Conservation (phyloP, 495 filamentous ascomycete species). For the Aspergillus wentii region DNA sequence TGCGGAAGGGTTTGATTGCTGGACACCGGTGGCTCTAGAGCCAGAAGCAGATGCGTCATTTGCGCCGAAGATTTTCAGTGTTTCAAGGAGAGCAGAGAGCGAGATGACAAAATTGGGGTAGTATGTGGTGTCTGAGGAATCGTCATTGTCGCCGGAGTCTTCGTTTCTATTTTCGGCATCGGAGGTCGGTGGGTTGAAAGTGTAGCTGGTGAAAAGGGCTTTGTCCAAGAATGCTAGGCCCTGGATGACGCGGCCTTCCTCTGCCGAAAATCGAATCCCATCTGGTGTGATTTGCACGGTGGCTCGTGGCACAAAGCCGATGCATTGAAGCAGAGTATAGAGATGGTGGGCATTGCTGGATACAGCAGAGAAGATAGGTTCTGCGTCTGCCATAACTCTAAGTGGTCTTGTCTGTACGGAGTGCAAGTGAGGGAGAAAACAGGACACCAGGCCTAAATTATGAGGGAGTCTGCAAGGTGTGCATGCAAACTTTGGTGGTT, state of each 20-base stretch:
- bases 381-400: constrained; percentile 20
- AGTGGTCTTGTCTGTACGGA: constrained; percentile 6
- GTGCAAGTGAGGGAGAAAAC: constrained; percentile 8
- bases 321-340: constrained; percentile 83
- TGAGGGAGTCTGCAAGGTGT: constrained; percentile 7
- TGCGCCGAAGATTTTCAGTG: constrained; percentile 86
- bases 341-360: constrained; percentile 84
- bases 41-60: constrained; percentile 52
- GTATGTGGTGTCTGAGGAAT: constrained; percentile 24
- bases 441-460: constrained; percentile 12
- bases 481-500: constrained; percentile 23
- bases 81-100: constrained; percentile 83
- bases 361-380: constrained; percentile 72
- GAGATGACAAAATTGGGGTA: constrained; percentile 72
- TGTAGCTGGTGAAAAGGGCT: constrained; percentile 80
- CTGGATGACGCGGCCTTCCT: constrained; percentile 82
- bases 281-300: constrained; percentile 79
- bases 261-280: constrained; percentile 79
- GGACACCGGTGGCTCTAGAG: constrained; percentile 40
- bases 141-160: constrained; percentile 27
- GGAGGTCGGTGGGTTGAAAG: constrained; percentile 49
- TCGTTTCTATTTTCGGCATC: constrained; percentile 21
- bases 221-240: constrained; percentile 81
- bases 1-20: constrained; percentile 35
- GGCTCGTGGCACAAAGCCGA: constrained; percentile 73